Percentiles rank a stretch among this genome's conserved stretches.
These are phyloP conservation scores for Gossypium turneri DNA, from an alignment of 345 rosid species.

Conservation along the genomic window DNA sequence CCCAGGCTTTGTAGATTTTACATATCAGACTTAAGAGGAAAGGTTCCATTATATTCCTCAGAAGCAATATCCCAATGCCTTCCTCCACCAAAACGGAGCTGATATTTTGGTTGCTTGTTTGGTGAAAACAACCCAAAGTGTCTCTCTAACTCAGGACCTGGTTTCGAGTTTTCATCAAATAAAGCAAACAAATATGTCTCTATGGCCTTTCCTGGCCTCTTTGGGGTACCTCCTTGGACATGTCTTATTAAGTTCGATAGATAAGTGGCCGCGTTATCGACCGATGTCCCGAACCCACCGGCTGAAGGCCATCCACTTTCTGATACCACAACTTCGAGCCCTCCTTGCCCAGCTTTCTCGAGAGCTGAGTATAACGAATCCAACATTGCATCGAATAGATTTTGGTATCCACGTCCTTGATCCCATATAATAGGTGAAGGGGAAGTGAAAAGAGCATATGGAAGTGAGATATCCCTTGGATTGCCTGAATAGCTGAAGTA, in stretches of 20 bases:
- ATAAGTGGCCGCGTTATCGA: slow-evolving; percentile 26
- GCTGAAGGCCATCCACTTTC: slow-evolving; percentile 38
- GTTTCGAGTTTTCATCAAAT: slow-evolving; percentile 37
- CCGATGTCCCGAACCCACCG: slow-evolving; percentile 19
- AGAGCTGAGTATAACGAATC: slow-evolving; percentile 27
- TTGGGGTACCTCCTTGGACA: slow-evolving; percentile 30
- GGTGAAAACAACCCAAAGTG: slow-evolving; percentile 40
- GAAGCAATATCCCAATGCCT: slow-evolving; percentile 19
- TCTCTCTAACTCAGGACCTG: slow-evolving; percentile 16
- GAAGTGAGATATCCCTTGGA: slow-evolving; percentile 2
- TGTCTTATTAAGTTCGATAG: slow-evolving; percentile 22
- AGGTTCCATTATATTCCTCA: background rate
- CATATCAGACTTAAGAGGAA: slow-evolving; percentile 19
- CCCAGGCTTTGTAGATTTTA: slow-evolving; percentile 7
- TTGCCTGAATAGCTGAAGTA: slow-evolving; percentile 22
- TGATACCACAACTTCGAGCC: slow-evolving; percentile 23
- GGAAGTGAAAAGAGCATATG: slow-evolving; percentile 27
- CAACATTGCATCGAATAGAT: slow-evolving; percentile 31
- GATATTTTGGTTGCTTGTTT: slow-evolving; percentile 20
- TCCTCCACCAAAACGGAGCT: slow-evolving; percentile 11
- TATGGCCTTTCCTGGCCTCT: slow-evolving; percentile 23
- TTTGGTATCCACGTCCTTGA: slow-evolving; percentile 19
- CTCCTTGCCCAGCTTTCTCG: slow-evolving; percentile 19
- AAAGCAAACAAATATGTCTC: slow-evolving; percentile 38
- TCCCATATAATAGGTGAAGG: slow-evolving; percentile 18